Percentiles rank a stretch among this genome's conserved stretches.
Conservation (phyloP, 2,329 filamentous ascomycete species). For the Fusarium foetens region DNA sequence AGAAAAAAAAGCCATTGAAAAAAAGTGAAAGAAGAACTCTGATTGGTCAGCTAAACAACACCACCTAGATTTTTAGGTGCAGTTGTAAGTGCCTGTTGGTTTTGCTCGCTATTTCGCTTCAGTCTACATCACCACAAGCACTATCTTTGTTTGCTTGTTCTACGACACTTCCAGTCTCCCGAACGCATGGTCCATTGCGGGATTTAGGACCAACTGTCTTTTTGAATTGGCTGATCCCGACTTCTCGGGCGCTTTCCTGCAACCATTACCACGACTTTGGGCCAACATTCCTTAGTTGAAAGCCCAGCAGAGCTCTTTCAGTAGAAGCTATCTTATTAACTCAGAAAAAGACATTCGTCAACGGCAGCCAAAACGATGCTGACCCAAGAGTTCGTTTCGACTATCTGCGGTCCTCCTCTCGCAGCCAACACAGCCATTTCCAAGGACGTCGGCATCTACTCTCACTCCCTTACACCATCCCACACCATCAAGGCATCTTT, state of each 20-base stretch:
- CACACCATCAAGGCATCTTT: constrained; percentile 79
- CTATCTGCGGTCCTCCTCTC: constrained; percentile 66
- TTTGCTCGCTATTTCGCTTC: background rate
- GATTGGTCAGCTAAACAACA: constrained; percentile 20
- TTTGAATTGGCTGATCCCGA: constrained; percentile 9
- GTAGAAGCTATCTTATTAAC: background rate
- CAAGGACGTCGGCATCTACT: constrained; percentile 88
- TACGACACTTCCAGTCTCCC: constrained; percentile 13
- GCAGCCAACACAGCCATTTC: constrained; percentile 70
- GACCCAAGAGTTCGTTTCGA: constrained; percentile 68
- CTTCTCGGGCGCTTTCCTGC: background rate
- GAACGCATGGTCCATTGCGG: constrained; percentile 1
- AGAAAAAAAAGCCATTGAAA: constrained; percentile 15
- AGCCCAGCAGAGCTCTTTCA: constrained; percentile 2
- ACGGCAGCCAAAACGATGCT: constrained; percentile 57
- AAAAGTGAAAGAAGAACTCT: background rate
- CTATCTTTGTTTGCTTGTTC: constrained; percentile 27
- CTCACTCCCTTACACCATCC: constrained; percentile 83
- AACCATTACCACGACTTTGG: background rate
- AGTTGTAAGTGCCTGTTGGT: constrained; percentile 28
- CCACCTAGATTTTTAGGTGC: background rate
- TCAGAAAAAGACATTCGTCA: background rate
- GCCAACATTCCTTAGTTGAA: constrained; percentile 28
- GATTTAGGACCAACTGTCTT: constrained; percentile 9
- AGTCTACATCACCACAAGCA: constrained; percentile 1